A percentile compares a stretch with the other conserved stretches of the same genome.
These are phyloP conservation scores for Scytalidium sp. DNA, from an alignment of 2,329 filamentous ascomycete species.

Conservation along the genomic window DNA sequence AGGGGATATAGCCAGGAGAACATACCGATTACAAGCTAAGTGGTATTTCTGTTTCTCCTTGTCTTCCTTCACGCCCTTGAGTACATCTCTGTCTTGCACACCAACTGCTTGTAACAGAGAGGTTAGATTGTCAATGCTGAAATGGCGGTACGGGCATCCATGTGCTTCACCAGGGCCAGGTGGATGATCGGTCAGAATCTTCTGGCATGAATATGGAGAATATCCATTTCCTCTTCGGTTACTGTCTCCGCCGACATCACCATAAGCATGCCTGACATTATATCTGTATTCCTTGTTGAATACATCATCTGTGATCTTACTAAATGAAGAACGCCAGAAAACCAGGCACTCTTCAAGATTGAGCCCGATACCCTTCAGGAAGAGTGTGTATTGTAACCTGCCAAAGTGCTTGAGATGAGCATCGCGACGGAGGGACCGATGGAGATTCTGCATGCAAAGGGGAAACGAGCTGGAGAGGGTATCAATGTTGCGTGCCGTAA, in stretches of 20 bases:
- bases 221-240: constrained; percentile 87
- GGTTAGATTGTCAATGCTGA: constrained; percentile 81
- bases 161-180: constrained; percentile 86
- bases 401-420: constrained; percentile 91
- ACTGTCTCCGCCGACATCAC: constrained; percentile 89
- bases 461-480: constrained; percentile 78
- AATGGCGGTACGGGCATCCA: constrained; percentile 96
- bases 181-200: constrained; percentile 85
- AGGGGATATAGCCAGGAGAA: constrained; percentile 1
- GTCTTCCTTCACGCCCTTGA: constrained; percentile 83
- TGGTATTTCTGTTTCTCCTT: constrained; percentile 87
- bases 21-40: constrained; percentile 87
- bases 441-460: constrained; percentile 90
- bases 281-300: constrained; percentile 99
- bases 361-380: constrained; percentile 93
- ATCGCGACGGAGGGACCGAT: constrained; percentile 80
- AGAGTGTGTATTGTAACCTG: constrained; percentile 90
- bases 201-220: constrained; percentile 90
- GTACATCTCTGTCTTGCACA: constrained; percentile 71
- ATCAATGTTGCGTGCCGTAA: constrained; percentile 78
- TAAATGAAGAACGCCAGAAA: constrained; percentile 89
- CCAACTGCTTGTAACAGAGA: constrained; percentile 74
- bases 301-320: constrained; percentile 83
- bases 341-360: constrained; percentile 86
- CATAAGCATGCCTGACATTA: constrained; percentile 93